Evolutionary conservation across 2,329 filamentous ascomycete genomes (phyloP).

Genomic region (Neonectria hederae): DNA sequence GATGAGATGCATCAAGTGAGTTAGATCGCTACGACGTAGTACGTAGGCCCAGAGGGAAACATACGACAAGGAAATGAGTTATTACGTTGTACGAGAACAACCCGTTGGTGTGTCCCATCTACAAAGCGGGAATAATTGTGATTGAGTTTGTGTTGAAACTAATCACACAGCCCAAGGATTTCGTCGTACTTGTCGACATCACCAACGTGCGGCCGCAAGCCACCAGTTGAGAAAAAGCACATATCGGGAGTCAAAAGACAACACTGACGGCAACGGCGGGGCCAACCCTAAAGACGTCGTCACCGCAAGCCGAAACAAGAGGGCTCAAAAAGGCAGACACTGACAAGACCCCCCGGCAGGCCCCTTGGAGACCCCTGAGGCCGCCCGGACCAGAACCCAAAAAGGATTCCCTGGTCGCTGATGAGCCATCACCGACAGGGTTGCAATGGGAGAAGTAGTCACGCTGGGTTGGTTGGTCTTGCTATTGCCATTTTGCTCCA

Average conservation of each 20-base stretch:
- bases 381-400: constrained; percentile 4
- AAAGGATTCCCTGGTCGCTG: constrained; percentile 5
- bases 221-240: not conserved
- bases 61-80: constrained; percentile 23
- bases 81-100: not conserved
- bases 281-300: constrained; percentile 8
- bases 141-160: not conserved
- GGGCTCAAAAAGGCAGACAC: constrained; percentile 27
- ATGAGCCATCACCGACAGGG: constrained; percentile 12
- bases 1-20: not conserved
- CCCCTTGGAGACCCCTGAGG: constrained; percentile 6
- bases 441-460: not conserved
- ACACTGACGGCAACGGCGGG: not conserved
- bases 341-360: constrained; percentile 16
- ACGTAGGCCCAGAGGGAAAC: constrained; percentile 9
- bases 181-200: not conserved
- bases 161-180: not conserved
- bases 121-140: not conserved
- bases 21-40: not conserved
- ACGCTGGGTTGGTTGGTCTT: not conserved
- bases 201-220: not conserved
- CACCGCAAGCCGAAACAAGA: constrained; percentile 42
- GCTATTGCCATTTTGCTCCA: not conserved
- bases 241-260: not conserved
- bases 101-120: not conserved